Base-by-base conservation (phyloP, 2,329 filamentous ascomycete species). In the Aspergillus oerlinghausenensis region DNA sequence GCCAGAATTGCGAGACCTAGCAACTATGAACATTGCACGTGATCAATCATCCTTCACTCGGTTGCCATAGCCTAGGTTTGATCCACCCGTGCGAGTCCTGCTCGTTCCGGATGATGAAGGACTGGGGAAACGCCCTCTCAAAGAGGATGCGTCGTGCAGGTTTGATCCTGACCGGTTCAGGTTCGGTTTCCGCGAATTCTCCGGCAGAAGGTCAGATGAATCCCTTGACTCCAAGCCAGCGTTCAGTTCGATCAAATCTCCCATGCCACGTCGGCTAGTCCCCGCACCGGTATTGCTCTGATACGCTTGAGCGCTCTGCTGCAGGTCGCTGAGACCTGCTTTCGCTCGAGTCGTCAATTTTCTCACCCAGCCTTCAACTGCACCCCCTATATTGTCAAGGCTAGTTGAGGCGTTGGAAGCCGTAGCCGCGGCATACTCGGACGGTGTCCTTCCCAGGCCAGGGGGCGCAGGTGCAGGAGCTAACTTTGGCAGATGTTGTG, bases 291-390 rank as follows among this genome's bases (percentile, higher is more conserved):
- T 63, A 19, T 55, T 60, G 32, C 50, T 52, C 48, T 66, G 63
- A 19, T 60, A 55, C 26, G 52, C 59, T 6, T 66, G 62, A n/a
- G 66, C 55, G 17, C 64, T 60, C 57, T 74, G 70, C 54, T 77
- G 74, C 19, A 77, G 60, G 25, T 77, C 75, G 51, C 65, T 71
- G 52, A 77, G 61, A 10, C 73, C 70, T 8, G 70, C 63, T 51
- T 75, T 76, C 3, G 76, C 76, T 50, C 72, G 73, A 9, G 67
- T 73, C 1, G 91, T 90, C 40, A 96, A 86, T 60, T 91, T 90
- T 58, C 92, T 82, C 57, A 97, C 80, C 92, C 94, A 99, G 1
- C 87, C 88, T 75, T 97, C 94, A 29, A 97, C 87, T 2, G 89
- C 88, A 5, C 90, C 88, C 1, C 92, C 92, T 9, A 96, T 87